Percentiles rank a stretch among this genome's conserved stretches.
Evolutionary conservation across 495 filamentous ascomycete genomes (phyloP).

Genomic region (Cercophora newfieldiana): DNA sequence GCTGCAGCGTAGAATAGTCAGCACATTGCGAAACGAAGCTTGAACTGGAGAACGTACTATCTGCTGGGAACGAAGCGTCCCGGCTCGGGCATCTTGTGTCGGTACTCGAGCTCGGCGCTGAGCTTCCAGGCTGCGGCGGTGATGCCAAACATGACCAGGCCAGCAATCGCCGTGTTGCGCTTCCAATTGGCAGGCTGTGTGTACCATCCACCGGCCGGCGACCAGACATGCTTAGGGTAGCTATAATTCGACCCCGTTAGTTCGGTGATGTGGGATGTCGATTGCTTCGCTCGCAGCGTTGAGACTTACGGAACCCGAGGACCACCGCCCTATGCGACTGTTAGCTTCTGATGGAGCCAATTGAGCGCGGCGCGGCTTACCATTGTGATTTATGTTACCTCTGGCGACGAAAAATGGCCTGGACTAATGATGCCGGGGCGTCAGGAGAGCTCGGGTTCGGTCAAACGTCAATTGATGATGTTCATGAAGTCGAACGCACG

Average conservation of each 20-base stretch:
- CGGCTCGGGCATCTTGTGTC: constrained; percentile 82
- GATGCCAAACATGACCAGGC: constrained; percentile 69
- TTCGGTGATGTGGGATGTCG: constrained; percentile 7
- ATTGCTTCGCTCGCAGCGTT: constrained; percentile 13
- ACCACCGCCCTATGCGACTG: constrained; percentile 61
- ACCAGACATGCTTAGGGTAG: constrained; percentile 99
- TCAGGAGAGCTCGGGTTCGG: constrained; percentile 11
- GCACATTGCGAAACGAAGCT: background rate
- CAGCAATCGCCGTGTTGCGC: constrained; percentile 84
- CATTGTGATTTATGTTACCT: constrained; percentile 32
- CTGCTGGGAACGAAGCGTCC: constrained; percentile 91
- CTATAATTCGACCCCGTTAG: constrained; percentile 46
- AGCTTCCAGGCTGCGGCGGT: constrained; percentile 71
- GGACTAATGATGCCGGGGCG: constrained; percentile 5
- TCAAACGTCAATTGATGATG: constrained; percentile 13
- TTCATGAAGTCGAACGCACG: constrained; percentile 10
- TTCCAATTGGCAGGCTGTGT: constrained; percentile 92
- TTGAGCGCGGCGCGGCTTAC: constrained; percentile 21
- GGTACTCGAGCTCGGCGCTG: constrained; percentile 79
- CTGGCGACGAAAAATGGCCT: constrained; percentile 20
- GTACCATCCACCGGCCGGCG: constrained; percentile 97
- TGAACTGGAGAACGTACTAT: constrained; percentile 63
- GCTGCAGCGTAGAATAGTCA: constrained; percentile 44
- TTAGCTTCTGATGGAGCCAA: constrained; percentile 37
- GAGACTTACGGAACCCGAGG: constrained; percentile 82